Percentiles rank a stretch among this genome's conserved stretches.
Conservation (phyloP, 495 filamentous ascomycete species). For the Xylaria nigripes region DNA sequence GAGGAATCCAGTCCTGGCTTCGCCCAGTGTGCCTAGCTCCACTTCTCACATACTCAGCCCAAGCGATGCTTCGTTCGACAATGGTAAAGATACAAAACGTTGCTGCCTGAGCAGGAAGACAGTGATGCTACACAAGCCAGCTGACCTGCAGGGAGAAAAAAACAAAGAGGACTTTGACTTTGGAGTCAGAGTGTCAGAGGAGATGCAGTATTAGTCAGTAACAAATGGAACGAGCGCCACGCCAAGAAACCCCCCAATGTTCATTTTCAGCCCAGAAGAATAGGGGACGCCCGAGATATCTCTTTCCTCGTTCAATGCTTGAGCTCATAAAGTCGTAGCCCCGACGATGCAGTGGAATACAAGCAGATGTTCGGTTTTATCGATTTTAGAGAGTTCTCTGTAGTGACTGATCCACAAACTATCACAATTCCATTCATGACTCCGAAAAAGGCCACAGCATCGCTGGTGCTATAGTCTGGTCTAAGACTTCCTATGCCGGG, state of each 20-base stretch:
- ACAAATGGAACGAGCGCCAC: background rate
- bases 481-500: background rate
- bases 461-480: background rate
- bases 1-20: constrained; percentile 7
- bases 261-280: background rate
- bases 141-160: constrained; percentile 6
- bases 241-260: constrained; percentile 1
- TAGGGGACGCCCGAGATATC: constrained; percentile 11
- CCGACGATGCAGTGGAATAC: constrained; percentile 2
- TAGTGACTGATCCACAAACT: background rate
- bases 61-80: constrained; percentile 2
- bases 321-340: constrained; percentile 6
- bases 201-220: background rate
- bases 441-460: background rate
- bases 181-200: background rate
- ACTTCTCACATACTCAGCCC: background rate
- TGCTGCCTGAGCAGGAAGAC: constrained; percentile 8
- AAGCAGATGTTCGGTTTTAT: background rate
- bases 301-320: constrained; percentile 7
- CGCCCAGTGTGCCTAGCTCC: background rate
- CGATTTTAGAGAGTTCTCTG: background rate
- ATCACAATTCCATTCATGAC: constrained; percentile 1
- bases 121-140: constrained; percentile 4
- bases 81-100: constrained; percentile 9
- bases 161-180: background rate